A percentile compares a stretch with the other conserved stretches of the same genome.
Conservation (phyloP, 2,329 filamentous ascomycete genomes). For the Cordyceps militaris region DNA sequence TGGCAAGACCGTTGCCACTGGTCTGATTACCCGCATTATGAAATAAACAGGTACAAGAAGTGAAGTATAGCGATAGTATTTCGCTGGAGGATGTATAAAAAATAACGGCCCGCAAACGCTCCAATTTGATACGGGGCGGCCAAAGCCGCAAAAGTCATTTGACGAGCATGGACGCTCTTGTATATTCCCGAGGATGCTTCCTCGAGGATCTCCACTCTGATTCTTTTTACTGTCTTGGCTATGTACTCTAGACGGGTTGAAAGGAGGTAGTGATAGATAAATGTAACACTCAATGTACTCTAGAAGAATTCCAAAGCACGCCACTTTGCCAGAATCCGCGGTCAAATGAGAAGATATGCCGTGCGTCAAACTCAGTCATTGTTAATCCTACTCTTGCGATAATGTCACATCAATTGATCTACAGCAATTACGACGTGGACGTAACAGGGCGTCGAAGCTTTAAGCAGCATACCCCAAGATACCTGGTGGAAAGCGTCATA, state of each 20-base stretch:
- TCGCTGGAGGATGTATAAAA: background rate
- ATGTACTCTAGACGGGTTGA: constrained; percentile 29
- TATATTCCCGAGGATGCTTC: constrained; percentile 28
- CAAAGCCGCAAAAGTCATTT: constrained; percentile 7
- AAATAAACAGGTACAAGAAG: constrained; percentile 34
- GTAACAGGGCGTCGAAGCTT: background rate
- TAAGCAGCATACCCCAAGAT: background rate
- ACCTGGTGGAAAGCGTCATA: background rate
- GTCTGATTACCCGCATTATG: constrained; percentile 69
- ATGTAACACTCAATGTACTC: constrained; percentile 14
- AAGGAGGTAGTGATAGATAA: constrained; percentile 25
- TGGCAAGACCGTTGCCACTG: constrained; percentile 80
- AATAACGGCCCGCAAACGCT: background rate
- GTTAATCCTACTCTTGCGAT: no score
- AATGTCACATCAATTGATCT: no score
- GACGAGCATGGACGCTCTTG: constrained; percentile 28
- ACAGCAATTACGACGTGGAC: background rate
- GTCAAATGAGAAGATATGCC: background rate
- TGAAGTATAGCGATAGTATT: background rate
- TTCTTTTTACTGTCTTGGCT: constrained; percentile 32
- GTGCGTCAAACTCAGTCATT: background rate
- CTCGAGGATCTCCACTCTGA: constrained; percentile 35
- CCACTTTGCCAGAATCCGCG: background rate
- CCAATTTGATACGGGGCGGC: background rate
- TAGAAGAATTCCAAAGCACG: background rate